Conservation (phyloP, 495 filamentous ascomycete species). For the Aspergillus cavernicola region DNA sequence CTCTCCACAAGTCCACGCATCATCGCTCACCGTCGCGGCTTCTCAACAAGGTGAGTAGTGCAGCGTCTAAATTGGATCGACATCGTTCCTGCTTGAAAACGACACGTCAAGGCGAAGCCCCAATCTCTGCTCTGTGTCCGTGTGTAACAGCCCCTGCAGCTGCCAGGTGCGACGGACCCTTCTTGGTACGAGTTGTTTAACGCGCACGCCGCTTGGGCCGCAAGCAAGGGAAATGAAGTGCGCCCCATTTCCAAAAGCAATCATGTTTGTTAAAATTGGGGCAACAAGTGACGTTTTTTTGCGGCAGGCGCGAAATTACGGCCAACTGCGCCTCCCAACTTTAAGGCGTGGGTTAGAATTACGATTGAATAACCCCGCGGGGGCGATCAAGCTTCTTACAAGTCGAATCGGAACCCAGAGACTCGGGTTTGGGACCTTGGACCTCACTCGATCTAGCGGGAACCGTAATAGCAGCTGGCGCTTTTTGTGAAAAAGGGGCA, state of each 20-base stretch:
- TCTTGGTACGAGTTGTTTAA: background rate
- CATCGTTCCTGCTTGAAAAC: background rate
- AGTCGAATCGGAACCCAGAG: conserved; percentile 15
- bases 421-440: conserved; percentile 5
- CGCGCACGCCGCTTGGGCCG: background rate
- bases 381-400: conserved; percentile 12
- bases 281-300: background rate
- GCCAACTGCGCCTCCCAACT: background rate
- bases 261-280: background rate
- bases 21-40: background rate
- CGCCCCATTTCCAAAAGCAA: background rate
- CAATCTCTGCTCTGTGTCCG: background rate
- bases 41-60: too few species aligned
- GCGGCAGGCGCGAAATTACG: background rate
- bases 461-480: too few species aligned
- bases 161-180: background rate
- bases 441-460: background rate
- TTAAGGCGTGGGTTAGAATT: background rate
- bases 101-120: background rate
- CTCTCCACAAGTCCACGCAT: background rate
- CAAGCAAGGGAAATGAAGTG: background rate
- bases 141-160: background rate
- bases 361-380: background rate
- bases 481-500: background rate
- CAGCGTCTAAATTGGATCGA: background rate